A percentile compares a stretch with the other conserved stretches of the same genome.
Evolutionary conservation across 768 basidiomycete species (phyloP).

Genomic region (Amanita thiersii): DNA sequence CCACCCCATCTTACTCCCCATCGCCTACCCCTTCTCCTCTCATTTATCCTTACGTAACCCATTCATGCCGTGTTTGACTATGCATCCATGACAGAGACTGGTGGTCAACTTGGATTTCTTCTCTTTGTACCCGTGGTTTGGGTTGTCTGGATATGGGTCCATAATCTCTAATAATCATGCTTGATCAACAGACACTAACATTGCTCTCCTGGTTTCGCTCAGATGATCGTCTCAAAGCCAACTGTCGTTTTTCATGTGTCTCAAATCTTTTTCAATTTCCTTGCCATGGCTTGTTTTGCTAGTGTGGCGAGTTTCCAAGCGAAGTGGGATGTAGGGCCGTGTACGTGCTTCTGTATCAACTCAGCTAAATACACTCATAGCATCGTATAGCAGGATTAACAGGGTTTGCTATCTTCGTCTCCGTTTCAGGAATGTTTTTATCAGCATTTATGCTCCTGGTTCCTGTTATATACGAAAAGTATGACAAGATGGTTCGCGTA

Average conservation of each 20-base stretch:
- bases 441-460: constrained; percentile 67
- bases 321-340: constrained; percentile 77
- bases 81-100: constrained; percentile 24
- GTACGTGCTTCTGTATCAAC: constrained; percentile 38
- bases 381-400: constrained; percentile 67
- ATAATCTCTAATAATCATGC: constrained; percentile 13
- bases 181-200: constrained; percentile 12
- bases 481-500: constrained; percentile 69
- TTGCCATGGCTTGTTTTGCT: constrained; percentile 88
- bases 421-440: constrained; percentile 64
- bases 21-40: constrained; percentile 10
- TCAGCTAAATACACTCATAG: constrained; percentile 11
- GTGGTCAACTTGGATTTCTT: constrained; percentile 47
- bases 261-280: constrained; percentile 89
- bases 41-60: constrained; percentile 40
- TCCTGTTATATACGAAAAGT: constrained; percentile 79
- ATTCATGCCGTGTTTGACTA: constrained; percentile 17
- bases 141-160: constrained; percentile 66
- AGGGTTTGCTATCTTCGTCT: constrained; percentile 79
- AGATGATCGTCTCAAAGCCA: constrained; percentile 89
- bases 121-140: constrained; percentile 59
- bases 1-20: constrained; percentile 11
- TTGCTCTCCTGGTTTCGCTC: constrained; percentile 9
- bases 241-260: constrained; percentile 67
- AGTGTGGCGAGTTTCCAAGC: constrained; percentile 86